These are phyloP conservation scores for Hansfordia pulvinata DNA, from an alignment of 2,329 filamentous ascomycete genomes.

Conservation along the genomic window DNA sequence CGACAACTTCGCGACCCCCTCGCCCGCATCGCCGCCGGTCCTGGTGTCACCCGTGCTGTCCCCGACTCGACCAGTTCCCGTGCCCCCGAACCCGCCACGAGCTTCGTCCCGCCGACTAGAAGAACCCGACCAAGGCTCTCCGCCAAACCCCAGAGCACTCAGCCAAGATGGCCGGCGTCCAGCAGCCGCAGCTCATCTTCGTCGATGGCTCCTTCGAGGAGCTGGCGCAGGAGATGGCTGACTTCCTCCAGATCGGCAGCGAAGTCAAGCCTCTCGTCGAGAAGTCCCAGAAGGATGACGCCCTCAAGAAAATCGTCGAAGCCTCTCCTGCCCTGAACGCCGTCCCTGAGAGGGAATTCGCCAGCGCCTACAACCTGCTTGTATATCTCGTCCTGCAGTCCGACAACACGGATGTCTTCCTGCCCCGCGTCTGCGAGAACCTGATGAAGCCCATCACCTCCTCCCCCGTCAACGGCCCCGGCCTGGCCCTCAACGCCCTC, in stretches of 20 bases:
- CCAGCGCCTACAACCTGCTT: slow-evolving; percentile 90
- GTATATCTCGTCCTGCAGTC: slow-evolving; percentile 86
- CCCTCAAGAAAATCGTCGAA: slow-evolving; percentile 78
- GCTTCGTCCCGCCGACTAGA: not conserved
- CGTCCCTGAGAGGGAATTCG: slow-evolving; percentile 92
- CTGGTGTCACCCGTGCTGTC: not conserved
- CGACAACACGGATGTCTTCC: slow-evolving; percentile 70
- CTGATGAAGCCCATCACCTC: slow-evolving; percentile 77
- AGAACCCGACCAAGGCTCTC: not conserved
- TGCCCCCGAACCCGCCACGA: not conserved
- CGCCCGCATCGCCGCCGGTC: not conserved
- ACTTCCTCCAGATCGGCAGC: slow-evolving; percentile 77
- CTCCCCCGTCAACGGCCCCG: slow-evolving; percentile 72
- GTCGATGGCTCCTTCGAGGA: slow-evolving; percentile 92
- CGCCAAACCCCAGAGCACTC: not conserved
- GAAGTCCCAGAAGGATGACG: slow-evolving; percentile 69
- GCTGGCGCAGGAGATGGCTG: slow-evolving; percentile 85
- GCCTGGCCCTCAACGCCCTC: slow-evolving; percentile 78
- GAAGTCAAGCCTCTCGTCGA: slow-evolving; percentile 63
- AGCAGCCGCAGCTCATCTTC: slow-evolving; percentile 48
- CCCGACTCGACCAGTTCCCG: not conserved
- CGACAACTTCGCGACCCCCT: not conserved
- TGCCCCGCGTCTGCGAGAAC: slow-evolving; percentile 79
- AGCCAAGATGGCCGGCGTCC: slow-evolving; percentile 19
- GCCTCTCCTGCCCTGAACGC: slow-evolving; percentile 66